These are phyloP conservation scores for Diaporthe sp. DNA, from an alignment of 2,329 filamentous ascomycete genomes.

Conservation along the genomic window DNA sequence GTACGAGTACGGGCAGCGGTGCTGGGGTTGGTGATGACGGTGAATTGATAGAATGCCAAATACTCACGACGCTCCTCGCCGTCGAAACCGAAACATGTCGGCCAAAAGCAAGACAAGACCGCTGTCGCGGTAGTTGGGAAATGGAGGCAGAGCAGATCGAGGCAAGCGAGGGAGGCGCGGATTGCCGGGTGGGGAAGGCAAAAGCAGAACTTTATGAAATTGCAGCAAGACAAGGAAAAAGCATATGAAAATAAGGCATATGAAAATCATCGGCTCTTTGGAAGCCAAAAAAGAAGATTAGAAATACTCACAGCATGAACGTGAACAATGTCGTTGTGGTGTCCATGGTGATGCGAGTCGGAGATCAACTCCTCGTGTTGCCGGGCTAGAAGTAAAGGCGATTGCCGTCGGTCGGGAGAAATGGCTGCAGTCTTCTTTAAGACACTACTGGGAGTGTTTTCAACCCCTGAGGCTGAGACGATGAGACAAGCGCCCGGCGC, in stretches of 20 bases:
- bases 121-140: conserved; percentile 7
- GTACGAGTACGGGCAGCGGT: conserved; percentile 4
- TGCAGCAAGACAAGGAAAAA: conserved; percentile 40
- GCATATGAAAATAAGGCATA: conserved; percentile 31
- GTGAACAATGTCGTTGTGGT: conserved; percentile 77
- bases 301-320: conserved; percentile 74
- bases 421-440: conserved; percentile 32
- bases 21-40: not conserved
- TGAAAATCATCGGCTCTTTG: conserved; percentile 40
- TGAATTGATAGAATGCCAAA: not conserved
- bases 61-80: conserved; percentile 39
- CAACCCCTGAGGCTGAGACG: not conserved
- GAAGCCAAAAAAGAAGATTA: conserved; percentile 45
- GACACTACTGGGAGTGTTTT: conserved; percentile 11
- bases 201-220: conserved; percentile 37
- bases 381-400: not conserved
- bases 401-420: conserved; percentile 11
- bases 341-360: conserved; percentile 60
- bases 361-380: conserved; percentile 44
- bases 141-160: conserved; percentile 31
- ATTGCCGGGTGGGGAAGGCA: conserved; percentile 25
- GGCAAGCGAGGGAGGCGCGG: conserved; percentile 28
- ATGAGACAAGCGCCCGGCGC: conserved; percentile 38
- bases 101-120: conserved; percentile 22
- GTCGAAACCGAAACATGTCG: conserved; percentile 37